Evolutionary conservation across 2,329 filamentous ascomycete genomes (phyloP).

Genomic region (Aspergillus neoniger): DNA sequence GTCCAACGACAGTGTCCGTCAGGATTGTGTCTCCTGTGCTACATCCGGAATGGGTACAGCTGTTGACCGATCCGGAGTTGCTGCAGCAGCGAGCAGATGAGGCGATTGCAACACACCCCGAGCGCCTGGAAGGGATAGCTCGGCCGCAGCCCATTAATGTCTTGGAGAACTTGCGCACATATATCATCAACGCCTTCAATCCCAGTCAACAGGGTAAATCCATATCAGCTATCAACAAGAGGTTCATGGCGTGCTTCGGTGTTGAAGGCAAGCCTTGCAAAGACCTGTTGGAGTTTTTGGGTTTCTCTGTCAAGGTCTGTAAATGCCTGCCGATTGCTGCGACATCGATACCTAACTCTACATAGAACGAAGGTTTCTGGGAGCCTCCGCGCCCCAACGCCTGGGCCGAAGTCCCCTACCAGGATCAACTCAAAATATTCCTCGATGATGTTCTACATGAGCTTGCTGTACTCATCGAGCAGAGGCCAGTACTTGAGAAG

Average conservation of each 20-base stretch:
- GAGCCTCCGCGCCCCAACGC: conserved; percentile 42
- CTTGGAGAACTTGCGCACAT: conserved; percentile 59
- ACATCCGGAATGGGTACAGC: conserved; percentile 47
- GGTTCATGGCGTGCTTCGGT: conserved; percentile 65
- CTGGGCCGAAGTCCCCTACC: conserved; percentile 40
- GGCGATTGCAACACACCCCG: conserved; percentile 54
- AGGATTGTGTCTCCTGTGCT: conserved; percentile 57
- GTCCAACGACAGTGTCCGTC: conserved; percentile 56
- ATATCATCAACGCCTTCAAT: conserved; percentile 61
- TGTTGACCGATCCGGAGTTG: conserved; percentile 56
- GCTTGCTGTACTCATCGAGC: conserved; percentile 55
- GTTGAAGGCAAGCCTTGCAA: conserved; percentile 57
- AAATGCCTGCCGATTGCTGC: conserved; percentile 4
- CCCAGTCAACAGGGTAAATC: conserved; percentile 52
- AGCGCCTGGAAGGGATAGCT: conserved; percentile 55
- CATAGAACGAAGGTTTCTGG: conserved; percentile 46
- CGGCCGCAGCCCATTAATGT: conserved; percentile 57
- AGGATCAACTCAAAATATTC: conserved; percentile 46
- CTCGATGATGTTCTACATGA: conserved; percentile 64
- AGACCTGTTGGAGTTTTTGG: conserved; percentile 58
- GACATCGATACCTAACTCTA: conserved; percentile 4
- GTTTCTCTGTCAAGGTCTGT: conserved; percentile 55
- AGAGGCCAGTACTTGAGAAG: conserved; percentile 43
- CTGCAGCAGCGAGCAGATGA: conserved; percentile 57
- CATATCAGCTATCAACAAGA: conserved; percentile 63